phyloP scores from a whole-genome alignment of 495 filamentous ascomycete genomes.

The Annulohypoxylon moriforme region DNA sequence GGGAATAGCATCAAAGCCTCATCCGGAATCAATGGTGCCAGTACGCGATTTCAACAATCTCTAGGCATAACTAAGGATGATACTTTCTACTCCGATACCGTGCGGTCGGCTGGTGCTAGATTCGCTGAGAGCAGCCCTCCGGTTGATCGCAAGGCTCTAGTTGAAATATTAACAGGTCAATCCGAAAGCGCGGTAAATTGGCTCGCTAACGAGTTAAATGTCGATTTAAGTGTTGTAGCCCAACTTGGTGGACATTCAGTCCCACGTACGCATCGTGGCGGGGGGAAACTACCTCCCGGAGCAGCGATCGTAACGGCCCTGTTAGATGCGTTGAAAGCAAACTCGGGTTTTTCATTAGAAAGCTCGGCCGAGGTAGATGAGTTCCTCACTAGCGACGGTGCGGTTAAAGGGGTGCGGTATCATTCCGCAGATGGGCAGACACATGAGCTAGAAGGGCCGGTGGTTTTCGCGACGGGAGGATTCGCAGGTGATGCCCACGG shows the following conservation, averaged over 20 bases:
- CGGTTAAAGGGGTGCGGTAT: slow-evolving; percentile 54
- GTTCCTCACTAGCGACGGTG: slow-evolving; percentile 48
- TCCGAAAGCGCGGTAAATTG: slow-evolving; percentile 62
- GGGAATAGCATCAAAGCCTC: slow-evolving; percentile 73
- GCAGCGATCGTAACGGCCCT: slow-evolving; percentile 63
- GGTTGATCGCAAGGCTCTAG: slow-evolving; percentile 55
- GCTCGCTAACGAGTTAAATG: slow-evolving; percentile 60
- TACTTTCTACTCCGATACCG: slow-evolving; percentile 64
- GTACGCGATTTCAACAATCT: slow-evolving; percentile 61
- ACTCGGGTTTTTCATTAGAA: slow-evolving; percentile 58
- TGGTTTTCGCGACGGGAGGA: slow-evolving; percentile 68
- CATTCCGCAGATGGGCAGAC: slow-evolving; percentile 24
- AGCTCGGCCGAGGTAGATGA: slow-evolving; percentile 59
- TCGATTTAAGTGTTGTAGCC: slow-evolving; percentile 66
- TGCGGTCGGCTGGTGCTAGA: slow-evolving; percentile 58
- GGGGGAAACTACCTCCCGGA: slow-evolving; percentile 63
- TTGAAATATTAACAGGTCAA: slow-evolving; percentile 53
- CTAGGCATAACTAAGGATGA: slow-evolving; percentile 43
- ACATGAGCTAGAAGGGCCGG: slow-evolving; percentile 58
- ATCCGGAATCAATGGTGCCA: slow-evolving; percentile 70
- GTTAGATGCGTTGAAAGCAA: slow-evolving; percentile 55
- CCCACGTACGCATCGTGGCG: slow-evolving; percentile 66
- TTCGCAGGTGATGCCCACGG: slow-evolving; percentile 69
- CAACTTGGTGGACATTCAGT: slow-evolving; percentile 65
- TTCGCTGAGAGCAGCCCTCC: slow-evolving; percentile 31